phyloP scores from a whole-genome alignment of 768 basidiomycete species.

The Lactarius sanguifluus region DNA sequence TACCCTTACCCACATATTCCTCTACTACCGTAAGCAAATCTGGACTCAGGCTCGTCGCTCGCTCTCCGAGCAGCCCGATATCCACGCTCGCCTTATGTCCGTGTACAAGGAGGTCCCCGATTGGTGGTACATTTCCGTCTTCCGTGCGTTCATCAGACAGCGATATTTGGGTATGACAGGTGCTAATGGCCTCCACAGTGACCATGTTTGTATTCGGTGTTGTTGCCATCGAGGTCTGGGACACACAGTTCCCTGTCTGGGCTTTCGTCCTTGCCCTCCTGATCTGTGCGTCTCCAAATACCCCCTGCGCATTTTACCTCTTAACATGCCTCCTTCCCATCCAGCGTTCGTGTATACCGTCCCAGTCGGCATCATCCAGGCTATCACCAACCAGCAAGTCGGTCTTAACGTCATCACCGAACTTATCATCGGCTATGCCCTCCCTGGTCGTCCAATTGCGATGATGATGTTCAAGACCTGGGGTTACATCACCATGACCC shows the following conservation, averaged over 20 bases:
- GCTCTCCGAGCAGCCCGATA: slow-evolving; percentile 77
- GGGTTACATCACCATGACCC: slow-evolving; percentile 71
- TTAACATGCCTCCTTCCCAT: background rate
- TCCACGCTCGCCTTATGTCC: slow-evolving; percentile 81
- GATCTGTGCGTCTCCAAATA: slow-evolving; percentile 42
- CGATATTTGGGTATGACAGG: background rate
- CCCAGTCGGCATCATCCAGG: slow-evolving; percentile 59
- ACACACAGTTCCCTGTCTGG: slow-evolving; percentile 70
- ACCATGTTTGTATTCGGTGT: slow-evolving; percentile 68
- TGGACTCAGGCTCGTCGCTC: slow-evolving; percentile 68
- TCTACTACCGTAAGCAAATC: slow-evolving; percentile 80
- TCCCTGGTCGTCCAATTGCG: slow-evolving; percentile 75
- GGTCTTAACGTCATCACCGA: slow-evolving; percentile 79
- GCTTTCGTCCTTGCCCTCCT: slow-evolving; percentile 70
- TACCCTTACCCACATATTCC: slow-evolving; percentile 64
- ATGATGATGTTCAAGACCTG: slow-evolving; percentile 88
- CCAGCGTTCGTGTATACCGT: slow-evolving; percentile 46
- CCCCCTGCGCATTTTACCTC: background rate
- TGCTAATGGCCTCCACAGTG: slow-evolving; percentile 35
- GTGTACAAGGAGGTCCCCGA: slow-evolving; percentile 75
- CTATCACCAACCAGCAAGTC: slow-evolving; percentile 79
- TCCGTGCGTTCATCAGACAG: slow-evolving; percentile 35
- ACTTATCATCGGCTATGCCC: slow-evolving; percentile 74
- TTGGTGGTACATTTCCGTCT: slow-evolving; percentile 80
- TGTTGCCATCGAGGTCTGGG: slow-evolving; percentile 70